phyloP scores from a whole-genome alignment of 2,329 filamentous ascomycete genomes.

The Colletotrichum brevisporum region DNA sequence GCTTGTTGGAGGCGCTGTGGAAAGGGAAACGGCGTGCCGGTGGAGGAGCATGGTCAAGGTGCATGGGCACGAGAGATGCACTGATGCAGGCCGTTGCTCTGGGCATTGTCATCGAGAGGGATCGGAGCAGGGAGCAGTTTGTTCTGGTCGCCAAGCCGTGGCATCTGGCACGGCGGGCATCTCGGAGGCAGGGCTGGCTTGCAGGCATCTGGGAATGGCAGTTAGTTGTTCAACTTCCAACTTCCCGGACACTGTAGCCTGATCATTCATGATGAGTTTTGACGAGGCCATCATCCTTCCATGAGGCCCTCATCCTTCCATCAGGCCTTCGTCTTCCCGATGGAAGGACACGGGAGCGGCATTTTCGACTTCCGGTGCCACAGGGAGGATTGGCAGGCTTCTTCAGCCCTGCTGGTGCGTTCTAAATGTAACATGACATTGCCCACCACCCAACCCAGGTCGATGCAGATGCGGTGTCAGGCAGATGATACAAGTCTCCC shows the following conservation, averaged over 20 bases:
- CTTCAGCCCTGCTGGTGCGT: slow-evolving; percentile 29
- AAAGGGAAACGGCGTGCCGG: slow-evolving; percentile 3
- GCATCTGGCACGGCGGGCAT: neutral
- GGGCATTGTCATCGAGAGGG: slow-evolving; percentile 34
- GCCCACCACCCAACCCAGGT: neutral
- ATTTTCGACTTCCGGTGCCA: slow-evolving; percentile 17
- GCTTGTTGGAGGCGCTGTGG: neutral
- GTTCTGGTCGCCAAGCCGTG: neutral
- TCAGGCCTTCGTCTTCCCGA: neutral
- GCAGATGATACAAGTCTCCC: neutral
- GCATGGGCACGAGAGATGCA: neutral
- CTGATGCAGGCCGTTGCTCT: slow-evolving; percentile 21
- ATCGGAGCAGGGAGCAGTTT: slow-evolving; percentile 26
- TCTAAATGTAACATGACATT: slow-evolving; percentile 17
- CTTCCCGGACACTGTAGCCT: too few relatives aligned
- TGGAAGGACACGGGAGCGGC: neutral
- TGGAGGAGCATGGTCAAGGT: slow-evolving; percentile 16
- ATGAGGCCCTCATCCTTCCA: neutral
- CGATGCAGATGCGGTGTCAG: neutral
- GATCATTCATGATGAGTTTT: neutral
- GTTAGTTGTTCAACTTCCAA: too few relatives aligned
- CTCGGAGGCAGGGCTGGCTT: too few relatives aligned
- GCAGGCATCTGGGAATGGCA: too few relatives aligned
- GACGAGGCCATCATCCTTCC: neutral
- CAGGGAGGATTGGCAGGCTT: slow-evolving; percentile 1